These are phyloP conservation scores for Arabidopsis suecica DNA, from an alignment of 345 rosid species.

Conservation along the genomic window DNA sequence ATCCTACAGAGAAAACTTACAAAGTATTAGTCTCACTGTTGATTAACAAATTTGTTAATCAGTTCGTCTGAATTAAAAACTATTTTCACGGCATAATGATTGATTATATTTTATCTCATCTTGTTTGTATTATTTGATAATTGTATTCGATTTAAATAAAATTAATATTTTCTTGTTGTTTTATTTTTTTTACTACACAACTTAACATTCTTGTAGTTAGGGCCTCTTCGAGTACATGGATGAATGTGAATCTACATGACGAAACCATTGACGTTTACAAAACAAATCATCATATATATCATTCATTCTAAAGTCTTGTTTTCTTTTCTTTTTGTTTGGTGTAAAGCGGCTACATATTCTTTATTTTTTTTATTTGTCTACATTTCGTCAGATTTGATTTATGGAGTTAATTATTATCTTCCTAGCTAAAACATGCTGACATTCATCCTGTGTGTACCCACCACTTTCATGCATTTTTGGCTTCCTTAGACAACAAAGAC, in stretches of 20 bases:
- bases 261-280: neutral
- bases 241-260: neutral
- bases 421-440: conserved; percentile 25
- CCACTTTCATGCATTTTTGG: conserved; percentile 29
- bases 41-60: conserved; percentile 34
- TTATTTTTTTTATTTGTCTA: neutral
- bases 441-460: conserved; percentile 39
- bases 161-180: neutral
- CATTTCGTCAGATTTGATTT: neutral
- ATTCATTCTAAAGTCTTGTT: neutral
- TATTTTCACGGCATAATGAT: neutral
- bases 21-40: conserved; percentile 36
- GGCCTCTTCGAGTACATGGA: neutral
- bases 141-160: conserved; percentile 1
- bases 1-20: conserved; percentile 72
- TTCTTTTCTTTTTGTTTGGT: neutral
- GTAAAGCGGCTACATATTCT: conserved; percentile 8
- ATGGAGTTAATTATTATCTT: conserved; percentile 19
- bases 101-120: neutral
- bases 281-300: conserved; percentile 16
- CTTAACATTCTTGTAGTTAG: conserved; percentile 6
- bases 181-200: conserved; percentile 6
- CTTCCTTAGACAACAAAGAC: conserved; percentile 41
- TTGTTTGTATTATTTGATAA: conserved; percentile 7
- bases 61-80: conserved; percentile 42